Percentiles rank a stretch among this genome's conserved stretches.
These are phyloP conservation scores for Colletotrichum liaoningense DNA, from an alignment of 2,329 filamentous ascomycete genomes.

Conservation along the genomic window DNA sequence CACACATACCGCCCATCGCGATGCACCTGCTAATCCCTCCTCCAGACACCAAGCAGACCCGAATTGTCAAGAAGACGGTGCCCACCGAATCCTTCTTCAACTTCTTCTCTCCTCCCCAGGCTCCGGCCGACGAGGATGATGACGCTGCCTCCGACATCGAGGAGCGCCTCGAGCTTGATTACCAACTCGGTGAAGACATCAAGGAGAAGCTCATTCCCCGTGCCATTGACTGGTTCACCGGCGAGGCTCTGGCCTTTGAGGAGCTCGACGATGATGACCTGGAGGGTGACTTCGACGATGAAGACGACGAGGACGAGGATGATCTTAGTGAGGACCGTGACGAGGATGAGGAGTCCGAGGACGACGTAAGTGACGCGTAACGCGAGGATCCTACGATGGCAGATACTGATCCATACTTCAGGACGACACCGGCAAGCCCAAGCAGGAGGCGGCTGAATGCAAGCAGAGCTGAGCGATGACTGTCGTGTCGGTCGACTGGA, in stretches of 20 bases:
- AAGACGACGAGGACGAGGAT: constrained; percentile 93
- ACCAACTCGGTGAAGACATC: constrained; percentile 98
- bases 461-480: constrained; percentile 82
- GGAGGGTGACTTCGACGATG: constrained; percentile 85
- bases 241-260: constrained; percentile 96
- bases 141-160: constrained; percentile 92
- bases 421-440: constrained; percentile 90
- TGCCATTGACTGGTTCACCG: constrained; percentile 99
- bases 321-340: constrained; percentile 87
- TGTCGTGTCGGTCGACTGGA: constrained; percentile 49
- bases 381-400: neutral
- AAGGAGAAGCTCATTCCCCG: constrained; percentile 99
- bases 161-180: constrained; percentile 97
- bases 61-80: constrained; percentile 98
- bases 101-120: constrained; percentile 96
- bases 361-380: constrained; percentile 68
- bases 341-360: constrained; percentile 83
- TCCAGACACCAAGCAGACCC: constrained; percentile 97
- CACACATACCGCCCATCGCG: neutral
- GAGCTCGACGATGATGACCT: constrained; percentile 87
- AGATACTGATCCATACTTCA: constrained; percentile 49
- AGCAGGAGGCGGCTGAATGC: constrained; percentile 95
- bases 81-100: constrained; percentile 99
- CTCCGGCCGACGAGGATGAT: constrained; percentile 78
- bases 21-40: neutral